Evolutionary conservation across 1,284 basidiomycete species (phyloP).

Genomic region (Puccinia novopanici): DNA sequence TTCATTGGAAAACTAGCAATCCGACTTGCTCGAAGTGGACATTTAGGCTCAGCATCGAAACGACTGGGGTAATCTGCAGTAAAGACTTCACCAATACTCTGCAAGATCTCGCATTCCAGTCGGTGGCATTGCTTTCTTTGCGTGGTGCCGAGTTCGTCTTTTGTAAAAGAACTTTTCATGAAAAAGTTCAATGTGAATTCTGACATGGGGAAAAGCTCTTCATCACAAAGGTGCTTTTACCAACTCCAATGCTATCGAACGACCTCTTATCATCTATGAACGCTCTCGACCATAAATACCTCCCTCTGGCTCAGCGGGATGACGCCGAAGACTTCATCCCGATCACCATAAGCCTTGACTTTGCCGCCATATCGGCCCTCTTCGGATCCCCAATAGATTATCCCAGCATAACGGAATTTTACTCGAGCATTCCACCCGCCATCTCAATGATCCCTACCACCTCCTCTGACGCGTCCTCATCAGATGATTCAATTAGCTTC

Average conservation of each 20-base stretch:
- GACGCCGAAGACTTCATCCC: background rate
- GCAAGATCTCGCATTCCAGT: background rate
- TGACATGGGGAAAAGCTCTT: constrained; percentile 18
- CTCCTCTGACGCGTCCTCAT: background rate
- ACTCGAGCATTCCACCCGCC: background rate
- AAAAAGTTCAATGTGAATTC: background rate
- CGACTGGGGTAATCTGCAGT: background rate
- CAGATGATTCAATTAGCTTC: background rate
- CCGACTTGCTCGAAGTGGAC: background rate
- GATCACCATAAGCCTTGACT: background rate
- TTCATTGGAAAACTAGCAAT: constrained; percentile 14
- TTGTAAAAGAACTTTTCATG: background rate
- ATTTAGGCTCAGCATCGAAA: constrained; percentile 5
- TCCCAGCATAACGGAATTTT: background rate
- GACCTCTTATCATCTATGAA: background rate
- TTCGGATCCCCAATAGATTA: constrained; percentile 8
- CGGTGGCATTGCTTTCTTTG: background rate
- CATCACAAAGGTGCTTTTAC: constrained; percentile 19
- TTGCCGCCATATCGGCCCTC: constrained; percentile 6
- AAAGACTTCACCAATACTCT: background rate
- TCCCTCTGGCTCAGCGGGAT: background rate
- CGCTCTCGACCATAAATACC: constrained; percentile 15
- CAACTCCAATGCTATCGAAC: constrained; percentile 15
- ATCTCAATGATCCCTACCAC: background rate
- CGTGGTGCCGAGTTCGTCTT: background rate